Evolutionary conservation across 164 flowering plant genomes (phyloP).

Genomic region (Cinnamomum chago): DNA sequence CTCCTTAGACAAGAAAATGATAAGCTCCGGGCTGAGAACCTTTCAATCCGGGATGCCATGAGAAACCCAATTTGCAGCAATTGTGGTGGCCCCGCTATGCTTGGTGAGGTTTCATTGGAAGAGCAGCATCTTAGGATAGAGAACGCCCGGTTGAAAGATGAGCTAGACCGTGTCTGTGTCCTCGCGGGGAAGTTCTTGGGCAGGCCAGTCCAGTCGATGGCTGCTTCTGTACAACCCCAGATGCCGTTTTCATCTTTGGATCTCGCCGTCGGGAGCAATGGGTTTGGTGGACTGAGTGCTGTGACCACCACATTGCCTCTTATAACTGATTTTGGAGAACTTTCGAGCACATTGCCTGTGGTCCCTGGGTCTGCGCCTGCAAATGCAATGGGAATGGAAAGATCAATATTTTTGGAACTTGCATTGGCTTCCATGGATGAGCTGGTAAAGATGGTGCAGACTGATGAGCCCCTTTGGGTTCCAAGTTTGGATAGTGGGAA

Average conservation of each 20-base stretch:
- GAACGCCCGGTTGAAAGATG: conserved; percentile 84
- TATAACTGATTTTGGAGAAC: conserved; percentile 50
- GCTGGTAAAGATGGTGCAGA: conserved; percentile 76
- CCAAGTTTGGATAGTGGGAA: conserved; percentile 55
- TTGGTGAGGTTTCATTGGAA: conserved; percentile 81
- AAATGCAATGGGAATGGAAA: conserved; percentile 36
- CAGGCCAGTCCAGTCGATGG: conserved; percentile 52
- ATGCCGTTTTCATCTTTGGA: conserved; percentile 72
- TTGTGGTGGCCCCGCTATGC: conserved; percentile 90
- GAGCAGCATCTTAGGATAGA: conserved; percentile 92
- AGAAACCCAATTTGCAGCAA: conserved; percentile 83
- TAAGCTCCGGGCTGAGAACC: conserved; percentile 84
- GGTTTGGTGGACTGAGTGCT: conserved; percentile 41
- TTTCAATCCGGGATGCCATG: conserved; percentile 88
- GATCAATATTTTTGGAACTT: conserved; percentile 77
- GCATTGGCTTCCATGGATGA: conserved; percentile 96
- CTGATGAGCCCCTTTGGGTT: conserved; percentile 80
- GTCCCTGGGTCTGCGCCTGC: conserved; percentile 30
- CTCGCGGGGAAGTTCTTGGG: conserved; percentile 91
- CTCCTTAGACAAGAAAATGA: conserved; percentile 85
- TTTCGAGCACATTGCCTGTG: conserved; percentile 29
- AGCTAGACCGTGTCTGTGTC: conserved; percentile 79
- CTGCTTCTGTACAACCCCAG: conserved; percentile 23
- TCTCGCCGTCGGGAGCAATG: conserved; percentile 75
- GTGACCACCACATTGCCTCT: conserved; percentile 32